Base-by-base conservation (phyloP, 768 basidiomycete species). In the Suillus decipiens region DNA sequence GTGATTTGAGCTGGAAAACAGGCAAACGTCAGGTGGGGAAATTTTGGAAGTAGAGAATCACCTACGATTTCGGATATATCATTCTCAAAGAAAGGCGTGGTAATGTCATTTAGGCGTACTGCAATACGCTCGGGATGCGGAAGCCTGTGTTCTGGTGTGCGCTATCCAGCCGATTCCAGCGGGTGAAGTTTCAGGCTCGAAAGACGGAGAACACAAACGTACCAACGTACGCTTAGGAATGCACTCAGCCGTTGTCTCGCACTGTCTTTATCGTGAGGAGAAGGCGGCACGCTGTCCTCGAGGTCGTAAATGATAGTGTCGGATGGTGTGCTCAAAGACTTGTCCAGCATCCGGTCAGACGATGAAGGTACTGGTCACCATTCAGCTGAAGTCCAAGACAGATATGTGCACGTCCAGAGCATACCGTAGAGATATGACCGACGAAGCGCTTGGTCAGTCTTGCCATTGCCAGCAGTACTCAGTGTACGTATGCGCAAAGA, bases 231-330 rank as follows among this genome's bases (percentile, higher is more conserved):
- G 50, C 75, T 71, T 34, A 90, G 75, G 70, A 90, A 94, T 9
- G 77, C 75, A 41, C 75, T 72, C 5, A 92, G 77, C 9, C 85
- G 79, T 8, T 71, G 70, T 63, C 92, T 80, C 0, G 92, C 89
- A 59, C 80, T 74, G 24, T 76, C 75, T 72, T 93, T 92, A 63
- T 87, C 86, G 33, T 78, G 75, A 36, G 73, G 68, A 5, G 79
- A 77, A 4, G 89, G 89, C 5, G 92, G 78, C 0, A 96, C 86
- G 64, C 90, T 90, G 73, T 96, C 95, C 73, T 96, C 95, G 14
- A 96, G 80, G 78, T 96, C 95, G 69, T 94, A 95, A 31, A 94
- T 89, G 41, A 95, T 79, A 48, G 89, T 81, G 64, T 96, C 95
- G 2, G 93, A 87, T 2, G 76, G 72, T 15, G 81, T 79, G 11